These are phyloP conservation scores for Blastobotrys mokoenaii DNA, from an alignment of 805 yeast genomes.

Conservation along the genomic window DNA sequence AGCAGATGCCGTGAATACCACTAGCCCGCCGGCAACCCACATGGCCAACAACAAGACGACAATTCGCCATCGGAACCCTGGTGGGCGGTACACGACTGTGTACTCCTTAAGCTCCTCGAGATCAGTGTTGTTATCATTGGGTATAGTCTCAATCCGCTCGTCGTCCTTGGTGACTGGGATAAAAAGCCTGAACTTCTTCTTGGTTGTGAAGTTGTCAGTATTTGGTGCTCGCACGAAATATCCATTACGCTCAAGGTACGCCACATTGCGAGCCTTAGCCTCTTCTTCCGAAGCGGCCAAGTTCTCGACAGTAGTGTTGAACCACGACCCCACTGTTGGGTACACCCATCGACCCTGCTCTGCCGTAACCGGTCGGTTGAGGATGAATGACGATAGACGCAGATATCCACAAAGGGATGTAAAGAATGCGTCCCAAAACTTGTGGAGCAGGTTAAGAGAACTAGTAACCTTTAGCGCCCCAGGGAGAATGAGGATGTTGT, in stretches of 20 bases:
- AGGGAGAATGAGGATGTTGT: slow-evolving; percentile 6
- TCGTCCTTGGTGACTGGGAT: slow-evolving; percentile 79
- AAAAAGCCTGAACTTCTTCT: slow-evolving; percentile 52
- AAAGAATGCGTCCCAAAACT: slow-evolving; percentile 54
- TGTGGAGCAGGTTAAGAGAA: slow-evolving; percentile 18
- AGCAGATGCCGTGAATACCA: slow-evolving; percentile 17
- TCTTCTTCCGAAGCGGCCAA: slow-evolving; percentile 13
- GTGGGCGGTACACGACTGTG: slow-evolving; percentile 81
- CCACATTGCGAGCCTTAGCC: slow-evolving; percentile 40
- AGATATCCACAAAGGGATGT: slow-evolving; percentile 44
- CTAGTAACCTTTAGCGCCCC: slow-evolving; percentile 5
- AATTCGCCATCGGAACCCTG: slow-evolving; percentile 56
- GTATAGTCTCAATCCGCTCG: slow-evolving; percentile 36
- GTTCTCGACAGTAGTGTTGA: too few relatives aligned
- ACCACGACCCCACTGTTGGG: too few relatives aligned
- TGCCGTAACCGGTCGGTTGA: slow-evolving; percentile 49
- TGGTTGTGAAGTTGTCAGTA: slow-evolving; percentile 64
- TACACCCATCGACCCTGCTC: slow-evolving; percentile 50
- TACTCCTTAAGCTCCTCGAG: slow-evolving; percentile 37
- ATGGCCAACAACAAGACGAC: slow-evolving; percentile 37
- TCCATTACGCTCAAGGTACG: slow-evolving; percentile 76
- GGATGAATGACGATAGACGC: slow-evolving; percentile 75
- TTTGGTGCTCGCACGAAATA: slow-evolving; percentile 78
- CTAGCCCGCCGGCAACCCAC: slow-evolving; percentile 35
- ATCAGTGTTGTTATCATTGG: slow-evolving; percentile 31